These are phyloP conservation scores for Wickerhamiella azymoides DNA, from an alignment of 805 yeast genomes.

Conservation along the genomic window DNA sequence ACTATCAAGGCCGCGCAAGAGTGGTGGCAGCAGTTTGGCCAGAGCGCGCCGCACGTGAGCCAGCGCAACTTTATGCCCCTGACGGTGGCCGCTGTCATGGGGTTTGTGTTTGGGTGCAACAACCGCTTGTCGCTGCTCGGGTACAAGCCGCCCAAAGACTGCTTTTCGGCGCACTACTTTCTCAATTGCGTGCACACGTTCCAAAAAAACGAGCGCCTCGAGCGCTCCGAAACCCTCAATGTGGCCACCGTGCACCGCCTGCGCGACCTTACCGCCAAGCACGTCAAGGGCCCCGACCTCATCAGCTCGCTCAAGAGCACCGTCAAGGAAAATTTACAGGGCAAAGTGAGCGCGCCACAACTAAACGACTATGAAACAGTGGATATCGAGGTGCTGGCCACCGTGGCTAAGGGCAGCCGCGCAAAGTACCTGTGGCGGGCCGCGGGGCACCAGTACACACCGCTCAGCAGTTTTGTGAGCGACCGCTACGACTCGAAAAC, in stretches of 20 bases:
- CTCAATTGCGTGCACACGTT: conserved; percentile 56
- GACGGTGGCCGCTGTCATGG: conserved; percentile 67
- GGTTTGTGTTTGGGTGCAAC: conserved; percentile 56
- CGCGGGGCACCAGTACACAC: conserved; percentile 12
- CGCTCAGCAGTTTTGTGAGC: not conserved
- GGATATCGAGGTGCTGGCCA: conserved; percentile 14
- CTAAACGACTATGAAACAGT: conserved; percentile 18
- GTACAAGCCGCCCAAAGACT: conserved; percentile 63
- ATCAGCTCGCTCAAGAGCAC: conserved; percentile 50
- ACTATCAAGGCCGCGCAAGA: conserved; percentile 56
- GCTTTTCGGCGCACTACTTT: conserved; percentile 61
- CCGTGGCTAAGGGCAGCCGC: conserved; percentile 17
- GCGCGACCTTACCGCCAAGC: conserved; percentile 34
- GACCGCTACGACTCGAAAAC: conserved; percentile 1
- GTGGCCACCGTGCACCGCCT: conserved; percentile 39
- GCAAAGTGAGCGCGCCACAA: conserved; percentile 14
- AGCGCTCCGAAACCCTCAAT: conserved; percentile 41
- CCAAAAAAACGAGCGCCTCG: conserved; percentile 53
- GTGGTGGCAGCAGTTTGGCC: conserved; percentile 78
- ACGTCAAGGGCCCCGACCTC: conserved; percentile 20
- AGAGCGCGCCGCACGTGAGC: conserved; percentile 4
- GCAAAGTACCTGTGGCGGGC: conserved; percentile 18
- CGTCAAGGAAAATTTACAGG: conserved; percentile 41
- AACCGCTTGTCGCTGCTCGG: conserved; percentile 45
- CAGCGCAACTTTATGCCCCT: conserved; percentile 1